These are phyloP conservation scores for Mortierella antarctica DNA, from an alignment of 192 early-diverging fungal species.

Conservation along the genomic window DNA sequence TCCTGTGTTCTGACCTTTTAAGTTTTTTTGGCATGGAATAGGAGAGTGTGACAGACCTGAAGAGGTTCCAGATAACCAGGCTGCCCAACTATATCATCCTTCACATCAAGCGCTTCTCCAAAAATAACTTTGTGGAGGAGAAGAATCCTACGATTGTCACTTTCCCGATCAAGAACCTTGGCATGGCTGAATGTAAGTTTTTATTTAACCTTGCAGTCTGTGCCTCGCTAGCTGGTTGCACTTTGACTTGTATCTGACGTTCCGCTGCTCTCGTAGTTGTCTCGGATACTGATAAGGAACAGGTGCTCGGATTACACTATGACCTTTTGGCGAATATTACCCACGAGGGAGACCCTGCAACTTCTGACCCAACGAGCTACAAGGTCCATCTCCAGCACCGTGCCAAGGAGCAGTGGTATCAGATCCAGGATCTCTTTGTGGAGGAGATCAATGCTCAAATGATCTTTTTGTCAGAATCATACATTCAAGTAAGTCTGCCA, in stretches of 20 bases:
- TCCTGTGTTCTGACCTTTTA: background rate
- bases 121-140: slow-evolving; percentile 84
- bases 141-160: slow-evolving; percentile 98
- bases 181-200: slow-evolving; percentile 82
- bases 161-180: slow-evolving; percentile 88
- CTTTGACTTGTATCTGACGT: background rate
- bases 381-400: slow-evolving; percentile 83
- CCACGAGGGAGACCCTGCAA: slow-evolving; percentile 83
- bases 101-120: slow-evolving; percentile 91
- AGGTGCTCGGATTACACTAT: slow-evolving; percentile 65
- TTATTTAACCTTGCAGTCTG: background rate
- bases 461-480: slow-evolving; percentile 92
- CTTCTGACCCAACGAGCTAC: slow-evolving; percentile 76
- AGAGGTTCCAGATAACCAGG: slow-evolving; percentile 76
- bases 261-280: slow-evolving; percentile 42
- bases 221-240: background rate
- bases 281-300: slow-evolving; percentile 54
- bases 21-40: slow-evolving; percentile 8
- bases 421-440: slow-evolving; percentile 93
- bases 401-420: slow-evolving; percentile 91
- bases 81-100: slow-evolving; percentile 92
- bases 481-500: slow-evolving; percentile 83
- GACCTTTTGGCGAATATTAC: slow-evolving; percentile 92
- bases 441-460: slow-evolving; percentile 94
- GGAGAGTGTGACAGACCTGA: slow-evolving; percentile 65